Conservation (phyloP, 192 early-diverging fungal genomes). For the Helicostylum pulchrum region DNA sequence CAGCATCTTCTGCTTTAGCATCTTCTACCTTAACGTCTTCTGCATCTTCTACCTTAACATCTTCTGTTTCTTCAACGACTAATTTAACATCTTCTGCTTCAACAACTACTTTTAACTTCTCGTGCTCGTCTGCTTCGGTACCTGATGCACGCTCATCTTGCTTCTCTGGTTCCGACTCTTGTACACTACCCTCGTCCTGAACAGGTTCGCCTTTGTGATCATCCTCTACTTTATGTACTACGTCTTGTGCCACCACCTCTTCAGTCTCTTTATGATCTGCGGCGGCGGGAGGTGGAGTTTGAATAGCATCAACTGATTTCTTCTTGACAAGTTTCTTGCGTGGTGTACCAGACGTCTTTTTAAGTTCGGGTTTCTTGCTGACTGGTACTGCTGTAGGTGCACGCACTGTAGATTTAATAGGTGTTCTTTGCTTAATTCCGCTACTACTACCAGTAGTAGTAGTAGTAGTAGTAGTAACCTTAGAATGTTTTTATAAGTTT, state of each 20-base stretch:
- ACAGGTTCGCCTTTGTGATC: background rate
- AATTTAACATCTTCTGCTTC: background rate
- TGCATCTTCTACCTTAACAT: background rate
- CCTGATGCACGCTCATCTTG: background rate
- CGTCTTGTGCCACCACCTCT: background rate
- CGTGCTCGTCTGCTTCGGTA: background rate
- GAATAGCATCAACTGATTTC: background rate
- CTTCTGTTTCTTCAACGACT: background rate
- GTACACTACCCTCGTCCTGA: background rate
- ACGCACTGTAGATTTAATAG: background rate
- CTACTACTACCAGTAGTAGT: too few relatives aligned
- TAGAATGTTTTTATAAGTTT: background rate
- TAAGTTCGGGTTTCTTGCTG: background rate
- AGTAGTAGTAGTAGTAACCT: background rate
- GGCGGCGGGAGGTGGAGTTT: background rate
- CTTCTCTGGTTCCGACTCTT: background rate
- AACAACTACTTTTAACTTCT: background rate
- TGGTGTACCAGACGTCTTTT: background rate
- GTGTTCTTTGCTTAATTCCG: background rate
- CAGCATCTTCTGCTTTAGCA: background rate
- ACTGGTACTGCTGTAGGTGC: background rate
- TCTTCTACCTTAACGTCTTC: constrained; percentile 1
- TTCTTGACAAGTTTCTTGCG: background rate
- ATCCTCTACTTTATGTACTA: background rate
- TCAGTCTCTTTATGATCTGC: background rate